Evolutionary conservation across 495 filamentous ascomycete genomes (phyloP).

Genomic region (Hypoxylon crocopeplum): DNA sequence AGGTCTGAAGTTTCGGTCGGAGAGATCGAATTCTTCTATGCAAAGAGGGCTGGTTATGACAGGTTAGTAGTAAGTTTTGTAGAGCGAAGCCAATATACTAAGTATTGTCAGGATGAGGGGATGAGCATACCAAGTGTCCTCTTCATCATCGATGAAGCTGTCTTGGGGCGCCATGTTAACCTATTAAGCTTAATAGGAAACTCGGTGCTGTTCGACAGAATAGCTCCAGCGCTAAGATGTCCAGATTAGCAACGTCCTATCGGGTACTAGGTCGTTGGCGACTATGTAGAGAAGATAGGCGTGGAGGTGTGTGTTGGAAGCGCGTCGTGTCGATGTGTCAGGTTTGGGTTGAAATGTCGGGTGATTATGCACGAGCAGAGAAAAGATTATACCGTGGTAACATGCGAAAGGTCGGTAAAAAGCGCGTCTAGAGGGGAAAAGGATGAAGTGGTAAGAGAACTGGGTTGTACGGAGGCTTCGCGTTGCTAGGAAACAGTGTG

Average conservation of each 20-base stretch:
- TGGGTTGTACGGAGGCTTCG: not conserved
- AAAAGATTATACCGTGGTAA: constrained; percentile 20
- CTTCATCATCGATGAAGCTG: constrained; percentile 96
- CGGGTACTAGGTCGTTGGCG: not conserved
- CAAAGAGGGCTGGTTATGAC: constrained; percentile 78
- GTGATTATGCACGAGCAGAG: constrained; percentile 30
- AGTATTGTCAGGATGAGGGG: not conserved
- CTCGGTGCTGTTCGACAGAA: constrained; percentile 8
- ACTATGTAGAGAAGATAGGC: no score
- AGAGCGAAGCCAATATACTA: no score
- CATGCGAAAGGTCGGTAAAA: constrained; percentile 21
- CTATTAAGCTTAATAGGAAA: constrained; percentile 24
- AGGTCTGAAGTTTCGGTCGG: constrained; percentile 94
- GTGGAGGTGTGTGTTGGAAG: constrained; percentile 5
- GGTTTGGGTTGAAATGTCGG: constrained; percentile 35
- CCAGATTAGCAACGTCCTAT: not conserved
- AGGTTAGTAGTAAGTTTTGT: no score
- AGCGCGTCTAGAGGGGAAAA: constrained; percentile 17
- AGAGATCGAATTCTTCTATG: constrained; percentile 98
- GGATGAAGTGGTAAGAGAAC: not conserved
- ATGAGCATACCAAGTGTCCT: constrained; percentile 79
- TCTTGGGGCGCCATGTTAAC: constrained; percentile 79
- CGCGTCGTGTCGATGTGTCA: constrained; percentile 29
- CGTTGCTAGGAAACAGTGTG: constrained; percentile 3
- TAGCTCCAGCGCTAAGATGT: constrained; percentile 12